Conservation (phyloP, 176 grass and related monocot genomes). For the Musa schizocarpa region DNA sequence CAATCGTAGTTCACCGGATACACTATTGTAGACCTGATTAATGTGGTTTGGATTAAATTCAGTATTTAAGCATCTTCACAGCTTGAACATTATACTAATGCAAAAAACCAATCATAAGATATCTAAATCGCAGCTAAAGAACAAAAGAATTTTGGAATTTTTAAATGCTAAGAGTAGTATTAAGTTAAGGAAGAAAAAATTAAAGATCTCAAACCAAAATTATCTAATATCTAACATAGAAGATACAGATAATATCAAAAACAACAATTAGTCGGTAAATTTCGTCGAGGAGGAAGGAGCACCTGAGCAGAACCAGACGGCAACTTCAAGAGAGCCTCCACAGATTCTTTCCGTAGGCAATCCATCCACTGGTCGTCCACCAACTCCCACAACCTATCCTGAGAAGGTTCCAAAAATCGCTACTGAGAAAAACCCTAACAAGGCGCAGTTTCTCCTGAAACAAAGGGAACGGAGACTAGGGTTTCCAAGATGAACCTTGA, state of each 20-base stretch:
- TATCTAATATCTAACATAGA: no score
- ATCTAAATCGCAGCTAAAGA: no score
- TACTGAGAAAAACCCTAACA: background rate
- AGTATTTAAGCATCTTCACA: no score
- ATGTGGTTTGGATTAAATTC: background rate
- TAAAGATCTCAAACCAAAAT: no score
- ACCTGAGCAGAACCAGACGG: constrained; percentile 68
- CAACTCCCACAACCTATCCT: constrained; percentile 71
- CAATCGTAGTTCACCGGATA: background rate
- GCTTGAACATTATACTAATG: no score
- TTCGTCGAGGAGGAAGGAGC: background rate
- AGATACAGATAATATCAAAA: background rate
- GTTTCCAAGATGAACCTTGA: constrained; percentile 42
- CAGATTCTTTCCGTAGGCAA: constrained; percentile 54
- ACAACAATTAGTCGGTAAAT: background rate
- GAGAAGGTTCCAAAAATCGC: background rate
- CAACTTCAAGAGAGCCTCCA: constrained; percentile 47
- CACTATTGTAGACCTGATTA: background rate
- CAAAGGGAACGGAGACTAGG: background rate
- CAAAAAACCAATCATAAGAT: no score
- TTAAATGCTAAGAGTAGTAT: no score
- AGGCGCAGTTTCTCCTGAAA: background rate
- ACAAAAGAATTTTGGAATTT: no score
- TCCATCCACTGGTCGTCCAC: constrained; percentile 83
- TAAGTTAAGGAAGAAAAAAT: background rate